phyloP scores from a whole-genome alignment of 495 filamentous ascomycete genomes.

The Mycothermus thermophilus region DNA sequence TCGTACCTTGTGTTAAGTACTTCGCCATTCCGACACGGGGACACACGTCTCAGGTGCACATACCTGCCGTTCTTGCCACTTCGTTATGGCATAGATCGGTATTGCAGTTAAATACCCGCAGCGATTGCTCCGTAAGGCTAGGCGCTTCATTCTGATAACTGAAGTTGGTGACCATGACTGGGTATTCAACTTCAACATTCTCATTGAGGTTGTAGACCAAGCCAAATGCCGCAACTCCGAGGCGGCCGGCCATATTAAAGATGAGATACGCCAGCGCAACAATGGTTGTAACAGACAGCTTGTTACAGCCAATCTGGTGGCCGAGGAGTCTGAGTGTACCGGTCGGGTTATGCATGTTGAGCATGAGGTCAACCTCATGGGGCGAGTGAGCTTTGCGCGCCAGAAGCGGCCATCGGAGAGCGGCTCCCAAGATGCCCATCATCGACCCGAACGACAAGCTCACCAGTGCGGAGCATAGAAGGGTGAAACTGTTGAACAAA shows the following conservation, averaged over 20 bases:
- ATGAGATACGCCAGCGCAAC: background rate
- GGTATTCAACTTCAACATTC: background rate
- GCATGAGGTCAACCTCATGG: background rate
- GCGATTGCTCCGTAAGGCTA: background rate
- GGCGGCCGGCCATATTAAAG: background rate
- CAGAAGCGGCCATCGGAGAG: background rate
- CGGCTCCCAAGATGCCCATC: background rate
- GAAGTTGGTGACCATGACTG: background rate
- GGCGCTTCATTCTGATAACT: background rate
- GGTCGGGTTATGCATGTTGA: background rate
- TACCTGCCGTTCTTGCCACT: too few relatives aligned
- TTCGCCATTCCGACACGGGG: background rate
- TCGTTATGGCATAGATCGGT: too few relatives aligned
- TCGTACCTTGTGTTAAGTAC: background rate
- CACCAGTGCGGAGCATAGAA: background rate
- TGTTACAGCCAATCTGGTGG: background rate
- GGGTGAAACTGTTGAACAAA: background rate
- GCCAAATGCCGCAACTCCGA: background rate
- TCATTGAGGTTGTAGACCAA: background rate
- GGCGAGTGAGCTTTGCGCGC: background rate
- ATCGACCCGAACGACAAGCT: background rate
- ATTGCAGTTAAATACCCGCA: background rate
- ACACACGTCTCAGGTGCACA: background rate
- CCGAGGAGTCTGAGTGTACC: background rate
- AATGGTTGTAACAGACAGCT: background rate